Conservation (phyloP, 495 filamentous ascomycete genomes). For the Penicillium paradoxum region DNA sequence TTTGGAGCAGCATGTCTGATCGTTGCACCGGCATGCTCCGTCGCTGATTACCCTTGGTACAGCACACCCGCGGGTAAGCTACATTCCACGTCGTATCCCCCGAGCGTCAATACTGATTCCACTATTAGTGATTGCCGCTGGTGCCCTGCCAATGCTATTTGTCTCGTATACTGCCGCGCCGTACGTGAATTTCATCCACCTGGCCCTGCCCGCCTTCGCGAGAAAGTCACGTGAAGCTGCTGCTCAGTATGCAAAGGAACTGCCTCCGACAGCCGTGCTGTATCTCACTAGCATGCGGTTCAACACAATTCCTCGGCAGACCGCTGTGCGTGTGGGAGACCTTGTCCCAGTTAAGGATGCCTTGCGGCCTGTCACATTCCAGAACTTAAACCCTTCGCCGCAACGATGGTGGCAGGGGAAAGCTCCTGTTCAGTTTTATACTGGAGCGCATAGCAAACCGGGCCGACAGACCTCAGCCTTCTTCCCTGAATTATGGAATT, state of each 20-base stretch:
- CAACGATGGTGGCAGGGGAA: conserved; percentile 32
- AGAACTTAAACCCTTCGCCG: conserved; percentile 29
- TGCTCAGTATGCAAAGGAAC: conserved; percentile 55
- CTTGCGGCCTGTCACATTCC: conserved; percentile 38
- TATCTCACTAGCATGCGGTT: conserved; percentile 69
- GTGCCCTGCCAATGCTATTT: conserved; percentile 61
- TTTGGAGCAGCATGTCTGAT: conserved; percentile 59
- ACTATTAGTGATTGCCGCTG: conserved; percentile 49
- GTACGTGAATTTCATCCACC: conserved; percentile 67
- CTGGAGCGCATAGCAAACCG: conserved; percentile 28
- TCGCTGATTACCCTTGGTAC: conserved; percentile 44
- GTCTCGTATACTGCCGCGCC: conserved; percentile 60
- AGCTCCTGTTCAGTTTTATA: conserved; percentile 32
- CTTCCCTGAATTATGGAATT: conserved; percentile 41
- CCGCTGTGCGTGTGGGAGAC: conserved; percentile 37
- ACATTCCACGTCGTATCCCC: background rate
- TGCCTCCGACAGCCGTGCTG: conserved; percentile 59
- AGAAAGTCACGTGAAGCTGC: conserved; percentile 62
- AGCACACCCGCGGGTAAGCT: conserved; percentile 43
- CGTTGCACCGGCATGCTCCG: conserved; percentile 54
- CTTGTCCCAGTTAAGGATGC: conserved; percentile 27
- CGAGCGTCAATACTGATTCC: background rate
- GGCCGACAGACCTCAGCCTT: conserved; percentile 34
- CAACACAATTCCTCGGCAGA: conserved; percentile 38
- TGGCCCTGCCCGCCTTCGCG: conserved; percentile 65